phyloP scores from a whole-genome alignment of 257 asterid species.

The Lycium barbarum region DNA sequence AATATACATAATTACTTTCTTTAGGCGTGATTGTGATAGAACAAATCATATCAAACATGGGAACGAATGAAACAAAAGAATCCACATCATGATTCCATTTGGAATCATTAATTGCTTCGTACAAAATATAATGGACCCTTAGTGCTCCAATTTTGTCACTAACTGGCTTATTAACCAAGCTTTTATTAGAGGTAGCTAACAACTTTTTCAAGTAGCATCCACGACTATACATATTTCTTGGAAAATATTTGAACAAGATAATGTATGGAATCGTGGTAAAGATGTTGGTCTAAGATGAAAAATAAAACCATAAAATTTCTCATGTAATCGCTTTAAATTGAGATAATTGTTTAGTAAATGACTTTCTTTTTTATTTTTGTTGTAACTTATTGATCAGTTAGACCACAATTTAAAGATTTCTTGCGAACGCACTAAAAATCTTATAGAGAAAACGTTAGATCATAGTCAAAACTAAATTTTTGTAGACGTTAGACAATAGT shows the following conservation, averaged over 20 bases:
- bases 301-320: background rate
- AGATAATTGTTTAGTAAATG: background rate
- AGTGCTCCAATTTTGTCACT: background rate
- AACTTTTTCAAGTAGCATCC: conserved; percentile 3
- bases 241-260: background rate
- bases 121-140: background rate
- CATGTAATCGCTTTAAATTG: background rate
- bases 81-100: conserved; percentile 16
- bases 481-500: background rate
- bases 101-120: background rate
- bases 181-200: background rate
- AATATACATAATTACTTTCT: background rate
- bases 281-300: background rate
- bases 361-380: background rate
- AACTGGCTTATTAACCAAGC: background rate
- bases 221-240: background rate
- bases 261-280: background rate
- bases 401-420: fast-evolving
- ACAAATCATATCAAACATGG: conserved; percentile 8
- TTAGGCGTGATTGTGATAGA: background rate
- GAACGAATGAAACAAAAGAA: background rate
- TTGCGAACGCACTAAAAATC: background rate
- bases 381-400: background rate
- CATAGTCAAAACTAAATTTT: too few relatives aligned
- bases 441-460: background rate